These are phyloP conservation scores for Diaporthe sp. DNA, from an alignment of 2,329 filamentous ascomycete species.

Conservation along the genomic window DNA sequence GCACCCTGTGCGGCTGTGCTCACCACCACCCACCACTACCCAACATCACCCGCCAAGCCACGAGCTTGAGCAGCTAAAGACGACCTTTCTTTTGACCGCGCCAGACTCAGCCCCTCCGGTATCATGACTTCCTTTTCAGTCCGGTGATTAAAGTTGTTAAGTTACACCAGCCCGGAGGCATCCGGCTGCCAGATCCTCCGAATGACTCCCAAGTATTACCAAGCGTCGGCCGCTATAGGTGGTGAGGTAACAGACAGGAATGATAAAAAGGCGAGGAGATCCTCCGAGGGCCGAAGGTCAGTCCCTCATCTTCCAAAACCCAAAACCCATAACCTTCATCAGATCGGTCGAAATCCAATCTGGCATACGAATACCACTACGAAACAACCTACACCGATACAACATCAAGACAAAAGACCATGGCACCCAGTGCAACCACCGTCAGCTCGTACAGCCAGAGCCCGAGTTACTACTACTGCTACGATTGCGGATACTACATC, in stretches of 20 bases:
- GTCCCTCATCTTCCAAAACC: neutral
- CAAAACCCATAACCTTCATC: neutral
- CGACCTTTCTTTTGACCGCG: neutral
- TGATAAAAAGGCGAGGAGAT: slow-evolving; percentile 7
- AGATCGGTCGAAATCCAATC: neutral
- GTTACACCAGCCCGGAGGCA: neutral
- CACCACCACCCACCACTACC: neutral
- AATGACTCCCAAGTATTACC: slow-evolving; percentile 14
- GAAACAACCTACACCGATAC: neutral
- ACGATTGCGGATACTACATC: slow-evolving; percentile 30
- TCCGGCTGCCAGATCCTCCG: neutral
- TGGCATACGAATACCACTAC: neutral
- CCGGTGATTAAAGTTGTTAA: slow-evolving; percentile 5
- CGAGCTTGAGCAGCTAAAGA: slow-evolving; percentile 6
- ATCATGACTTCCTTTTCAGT: neutral
- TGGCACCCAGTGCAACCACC: neutral
- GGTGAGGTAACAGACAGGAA: neutral
- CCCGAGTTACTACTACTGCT: slow-evolving; percentile 33
- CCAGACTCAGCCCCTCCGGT: slow-evolving; percentile 11
- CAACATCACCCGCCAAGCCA: slow-evolving; percentile 14
- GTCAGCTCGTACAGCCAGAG: neutral
- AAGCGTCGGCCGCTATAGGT: slow-evolving; percentile 24
- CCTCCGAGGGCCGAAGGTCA: neutral
- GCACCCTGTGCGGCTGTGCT: slow-evolving; percentile 20
- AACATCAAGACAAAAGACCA: neutral